Evolutionary conservation across 2,329 filamentous ascomycete genomes (phyloP), one percentile per base, ranked within the genome.

Genomic region (Apiospora aurea): DNA sequence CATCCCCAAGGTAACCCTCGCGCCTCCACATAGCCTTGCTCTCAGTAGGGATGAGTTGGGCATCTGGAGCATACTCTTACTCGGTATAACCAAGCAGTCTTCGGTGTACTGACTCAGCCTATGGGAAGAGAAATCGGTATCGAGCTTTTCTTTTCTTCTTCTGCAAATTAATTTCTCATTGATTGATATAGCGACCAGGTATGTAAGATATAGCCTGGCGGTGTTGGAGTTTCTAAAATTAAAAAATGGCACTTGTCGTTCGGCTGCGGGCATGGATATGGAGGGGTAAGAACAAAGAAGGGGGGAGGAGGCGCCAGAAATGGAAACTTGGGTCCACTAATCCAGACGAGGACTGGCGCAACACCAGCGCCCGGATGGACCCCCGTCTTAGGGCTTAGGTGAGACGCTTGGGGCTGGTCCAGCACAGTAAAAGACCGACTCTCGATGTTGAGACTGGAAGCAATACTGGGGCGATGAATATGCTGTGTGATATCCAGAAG

Each of bases 261-360:
- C 51, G 51, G 53, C 53, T 61, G 53, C 53, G 53, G 53, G 53
- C 53, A 38, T 51, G 47, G 44, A 47, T 7, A 53, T 53, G 49
- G 53, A 61, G 53, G 53, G 53, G 53, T 61, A 61, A 38, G 53
- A 61, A 61, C 21, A 61, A 34, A n/a, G 14, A 38, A n/a, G 29
- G 53, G 53, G 53, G 53, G 29, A 29, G 53, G 53, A 16, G 29
- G 29, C 16, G 18, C 53, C 53, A 38, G 53, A 64, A 64, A 64
- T 41, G 57, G 57, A 64, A 61, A 64, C 57, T 7, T 29, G 34
- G 34, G 13, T 5, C 57, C 57, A 64, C 57, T 41, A 10, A 61
- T 21, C 14, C 16, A 61, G 53, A 61, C 7, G 26, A 16, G 26
- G 26, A 57, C 24, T 26, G 16, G 26, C 51, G 24, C 24, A 26